Percentiles rank a stretch among this genome's conserved stretches.
These are phyloP conservation scores for Cyclotella sp. DNA, from an alignment of 108 stramenopile genomes.

Conservation along the genomic window DNA sequence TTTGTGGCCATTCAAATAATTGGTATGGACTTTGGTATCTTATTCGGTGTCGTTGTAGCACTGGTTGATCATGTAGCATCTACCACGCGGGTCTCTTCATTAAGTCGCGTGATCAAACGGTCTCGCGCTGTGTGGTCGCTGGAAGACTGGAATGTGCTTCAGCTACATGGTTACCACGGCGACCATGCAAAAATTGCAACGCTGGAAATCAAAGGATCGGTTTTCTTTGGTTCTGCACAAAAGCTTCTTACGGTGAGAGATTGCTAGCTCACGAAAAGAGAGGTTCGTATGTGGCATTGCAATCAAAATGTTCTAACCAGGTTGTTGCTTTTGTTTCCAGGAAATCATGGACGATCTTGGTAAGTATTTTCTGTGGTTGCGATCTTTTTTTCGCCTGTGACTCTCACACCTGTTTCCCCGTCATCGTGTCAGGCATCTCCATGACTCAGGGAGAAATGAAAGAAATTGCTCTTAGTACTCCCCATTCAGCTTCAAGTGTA, in stretches of 20 bases:
- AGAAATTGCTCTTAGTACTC: slow-evolving; percentile 32
- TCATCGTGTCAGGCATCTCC: slow-evolving; percentile 14
- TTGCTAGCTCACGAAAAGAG: background rate
- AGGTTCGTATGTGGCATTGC: background rate
- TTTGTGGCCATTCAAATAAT: slow-evolving; percentile 57
- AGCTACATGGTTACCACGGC: slow-evolving; percentile 63
- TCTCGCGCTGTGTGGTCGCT: slow-evolving; percentile 73
- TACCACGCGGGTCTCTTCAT: slow-evolving; percentile 60
- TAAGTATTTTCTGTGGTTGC: background rate
- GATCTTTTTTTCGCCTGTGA: background rate
- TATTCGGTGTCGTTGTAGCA: slow-evolving; percentile 63
- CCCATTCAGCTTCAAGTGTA: slow-evolving; percentile 21
- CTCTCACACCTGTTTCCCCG: background rate
- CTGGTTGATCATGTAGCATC: slow-evolving; percentile 82
- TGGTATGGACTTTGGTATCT: slow-evolving; percentile 55
- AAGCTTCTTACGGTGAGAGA: slow-evolving; percentile 47
- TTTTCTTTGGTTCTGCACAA: slow-evolving; percentile 81
- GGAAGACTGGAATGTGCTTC: slow-evolving; percentile 65
- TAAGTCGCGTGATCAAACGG: slow-evolving; percentile 62
- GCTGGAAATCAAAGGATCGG: slow-evolving; percentile 69
- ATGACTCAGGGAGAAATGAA: slow-evolving; percentile 31
- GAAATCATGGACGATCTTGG: slow-evolving; percentile 66
- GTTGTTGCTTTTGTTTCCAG: background rate
- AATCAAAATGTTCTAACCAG: background rate
- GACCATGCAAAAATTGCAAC: slow-evolving; percentile 63